A percentile compares a stretch with the other conserved stretches of the same genome.
Evolutionary conservation across 208 protist genomes (phyloP).

Genomic region (Leptomonas pyrrhocoris): DNA sequence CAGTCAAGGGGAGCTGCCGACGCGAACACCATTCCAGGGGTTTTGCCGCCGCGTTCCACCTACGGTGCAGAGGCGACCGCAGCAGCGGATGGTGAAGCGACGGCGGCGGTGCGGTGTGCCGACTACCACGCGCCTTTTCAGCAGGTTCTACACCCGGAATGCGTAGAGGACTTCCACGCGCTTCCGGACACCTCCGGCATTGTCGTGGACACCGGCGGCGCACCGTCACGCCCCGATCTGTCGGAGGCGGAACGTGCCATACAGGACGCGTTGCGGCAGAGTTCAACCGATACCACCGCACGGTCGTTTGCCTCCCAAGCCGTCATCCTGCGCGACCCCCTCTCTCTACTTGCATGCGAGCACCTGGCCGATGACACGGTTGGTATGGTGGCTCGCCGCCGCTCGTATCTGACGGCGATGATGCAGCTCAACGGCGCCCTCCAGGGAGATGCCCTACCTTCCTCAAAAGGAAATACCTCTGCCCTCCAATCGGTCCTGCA

Average conservation of each 20-base stretch:
- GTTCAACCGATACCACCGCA: neutral
- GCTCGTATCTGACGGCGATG: constrained; percentile 27
- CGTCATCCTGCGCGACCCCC: constrained; percentile 52
- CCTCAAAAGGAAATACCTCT: neutral
- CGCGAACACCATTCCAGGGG: neutral
- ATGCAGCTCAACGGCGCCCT: constrained; percentile 9
- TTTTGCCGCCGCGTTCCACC: no score
- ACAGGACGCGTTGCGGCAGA: neutral
- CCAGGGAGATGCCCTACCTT: neutral
- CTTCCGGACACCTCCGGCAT: constrained; percentile 11
- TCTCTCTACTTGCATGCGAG: constrained; percentile 52
- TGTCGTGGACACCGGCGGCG: neutral
- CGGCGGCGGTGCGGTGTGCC: neutral
- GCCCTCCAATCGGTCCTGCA: constrained; percentile 31
- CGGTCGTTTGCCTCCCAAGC: constrained; percentile 45
- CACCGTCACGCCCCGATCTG: neutral
- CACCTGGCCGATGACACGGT: constrained; percentile 48
- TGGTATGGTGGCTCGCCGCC: constrained; percentile 19
- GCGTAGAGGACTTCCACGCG: constrained; percentile 13
- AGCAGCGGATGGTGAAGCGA: neutral
- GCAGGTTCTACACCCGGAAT: constrained; percentile 28
- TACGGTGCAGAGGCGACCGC: neutral
- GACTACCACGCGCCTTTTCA: constrained; percentile 53
- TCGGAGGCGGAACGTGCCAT: neutral
- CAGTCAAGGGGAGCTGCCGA: neutral